A percentile compares a stretch with the other conserved stretches of the same genome.
Evolutionary conservation across 2,329 filamentous ascomycete genomes (phyloP).

Genomic region (Taxawa tesnikishii): DNA sequence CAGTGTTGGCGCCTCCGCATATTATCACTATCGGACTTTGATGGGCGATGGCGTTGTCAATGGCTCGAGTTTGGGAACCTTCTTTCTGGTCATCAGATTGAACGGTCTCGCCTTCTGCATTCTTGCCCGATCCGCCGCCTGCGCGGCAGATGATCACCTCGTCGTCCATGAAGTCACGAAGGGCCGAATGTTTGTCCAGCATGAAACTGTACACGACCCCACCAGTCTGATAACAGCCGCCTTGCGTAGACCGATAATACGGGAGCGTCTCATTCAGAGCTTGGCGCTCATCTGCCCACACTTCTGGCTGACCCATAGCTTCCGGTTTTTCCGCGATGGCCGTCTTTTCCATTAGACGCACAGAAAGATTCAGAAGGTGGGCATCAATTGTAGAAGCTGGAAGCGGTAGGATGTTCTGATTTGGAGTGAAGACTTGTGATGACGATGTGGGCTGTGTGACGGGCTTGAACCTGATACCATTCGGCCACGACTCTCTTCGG

Average conservation of each 20-base stretch:
- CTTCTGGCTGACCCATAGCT: slow-evolving; percentile 28
- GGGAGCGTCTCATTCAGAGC: slow-evolving; percentile 51
- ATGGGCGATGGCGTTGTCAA: slow-evolving; percentile 34
- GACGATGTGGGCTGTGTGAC: too few relatives aligned
- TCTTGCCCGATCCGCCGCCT: slow-evolving; percentile 40
- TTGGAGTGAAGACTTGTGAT: too few relatives aligned
- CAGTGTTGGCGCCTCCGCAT: slow-evolving; percentile 38
- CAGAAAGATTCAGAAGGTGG: too few relatives aligned
- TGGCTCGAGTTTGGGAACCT: slow-evolving; percentile 22
- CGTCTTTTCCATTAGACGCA: slow-evolving; percentile 12
- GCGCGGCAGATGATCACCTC: slow-evolving; percentile 53
- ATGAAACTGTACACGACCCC: slow-evolving; percentile 45
- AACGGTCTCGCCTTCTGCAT: slow-evolving; percentile 34
- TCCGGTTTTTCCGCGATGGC: slow-evolving; percentile 17
- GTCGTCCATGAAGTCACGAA: slow-evolving; percentile 45
- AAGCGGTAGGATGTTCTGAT: too few relatives aligned
- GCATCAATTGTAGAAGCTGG: too few relatives aligned
- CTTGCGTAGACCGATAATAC: slow-evolving; percentile 51
- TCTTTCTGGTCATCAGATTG: slow-evolving; percentile 35
- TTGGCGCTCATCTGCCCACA: slow-evolving; percentile 47
- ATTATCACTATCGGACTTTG: slow-evolving; percentile 39
- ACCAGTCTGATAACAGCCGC: slow-evolving; percentile 42
- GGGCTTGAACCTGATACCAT: too few relatives aligned
- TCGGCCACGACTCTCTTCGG: too few relatives aligned
- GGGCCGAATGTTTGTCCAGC: slow-evolving; percentile 41